Conservation (phyloP, 2,329 filamentous ascomycete species). For the Trichoderma arundinaceum region DNA sequence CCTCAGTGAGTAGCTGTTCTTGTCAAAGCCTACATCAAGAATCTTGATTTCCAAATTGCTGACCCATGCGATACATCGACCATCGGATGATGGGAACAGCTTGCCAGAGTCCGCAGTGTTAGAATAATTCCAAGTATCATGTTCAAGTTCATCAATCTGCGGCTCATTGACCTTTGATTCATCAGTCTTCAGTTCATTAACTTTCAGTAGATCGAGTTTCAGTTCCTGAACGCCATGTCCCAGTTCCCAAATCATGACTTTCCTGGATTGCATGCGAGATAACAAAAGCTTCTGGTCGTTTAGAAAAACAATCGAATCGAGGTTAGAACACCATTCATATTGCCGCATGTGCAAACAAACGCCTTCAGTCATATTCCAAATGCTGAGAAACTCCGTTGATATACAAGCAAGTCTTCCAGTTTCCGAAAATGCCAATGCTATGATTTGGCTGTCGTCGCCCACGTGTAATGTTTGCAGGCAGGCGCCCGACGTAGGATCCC, state of each 20-base stretch:
- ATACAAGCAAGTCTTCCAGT: not conserved
- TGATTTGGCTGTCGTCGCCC: not conserved
- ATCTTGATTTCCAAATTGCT: no score
- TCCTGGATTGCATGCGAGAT: no score
- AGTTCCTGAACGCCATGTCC: not conserved
- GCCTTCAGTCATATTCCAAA: not conserved
- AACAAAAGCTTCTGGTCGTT: not conserved
- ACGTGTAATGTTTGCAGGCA: not conserved
- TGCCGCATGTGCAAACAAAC: not conserved
- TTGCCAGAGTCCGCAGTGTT: no score
- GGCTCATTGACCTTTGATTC: no score
- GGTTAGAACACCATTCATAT: no score
- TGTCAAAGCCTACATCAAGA: not conserved
- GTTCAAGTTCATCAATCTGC: no score
- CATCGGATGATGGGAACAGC: not conserved
- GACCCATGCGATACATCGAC: not conserved
- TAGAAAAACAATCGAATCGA: not conserved
- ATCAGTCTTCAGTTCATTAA: no score
- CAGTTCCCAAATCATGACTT: not conserved
- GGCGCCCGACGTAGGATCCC: not conserved
- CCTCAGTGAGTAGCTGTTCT: not conserved
- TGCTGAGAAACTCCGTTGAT: accelerated
- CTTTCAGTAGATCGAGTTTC: not conserved
- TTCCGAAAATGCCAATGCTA: not conserved
- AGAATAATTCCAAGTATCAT: no score